These are phyloP conservation scores for Termitomyces sp. DNA, from an alignment of 768 basidiomycete genomes.

Conservation along the genomic window DNA sequence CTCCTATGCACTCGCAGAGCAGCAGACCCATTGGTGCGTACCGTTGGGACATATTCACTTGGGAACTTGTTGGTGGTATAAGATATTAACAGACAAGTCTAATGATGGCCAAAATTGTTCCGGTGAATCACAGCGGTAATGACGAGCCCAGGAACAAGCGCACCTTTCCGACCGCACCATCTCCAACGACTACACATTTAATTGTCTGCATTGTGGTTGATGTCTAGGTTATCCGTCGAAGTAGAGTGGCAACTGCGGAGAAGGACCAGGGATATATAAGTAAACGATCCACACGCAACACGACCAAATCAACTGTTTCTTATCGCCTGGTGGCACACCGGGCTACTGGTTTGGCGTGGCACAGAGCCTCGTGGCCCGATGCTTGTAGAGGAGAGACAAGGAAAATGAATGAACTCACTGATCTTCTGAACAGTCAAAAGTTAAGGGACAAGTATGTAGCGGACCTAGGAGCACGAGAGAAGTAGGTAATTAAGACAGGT, in stretches of 20 bases:
- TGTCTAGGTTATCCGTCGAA: constrained; percentile 11
- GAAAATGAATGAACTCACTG: constrained; percentile 11
- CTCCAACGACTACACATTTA: constrained; percentile 96
- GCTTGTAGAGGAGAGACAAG: constrained; percentile 7
- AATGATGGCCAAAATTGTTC: constrained; percentile 2
- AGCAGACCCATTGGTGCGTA: constrained; percentile 39
- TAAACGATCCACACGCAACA: constrained; percentile 11
- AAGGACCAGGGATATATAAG: constrained; percentile 11
- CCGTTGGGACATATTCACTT: constrained; percentile 98
- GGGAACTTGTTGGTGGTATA: constrained; percentile 99
- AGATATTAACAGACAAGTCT: constrained; percentile 93
- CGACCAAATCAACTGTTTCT: constrained; percentile 9
- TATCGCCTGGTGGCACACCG: constrained; percentile 22
- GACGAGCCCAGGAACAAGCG: constrained; percentile 22
- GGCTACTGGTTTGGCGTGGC: constrained; percentile 26
- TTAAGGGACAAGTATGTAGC: constrained; percentile 14
- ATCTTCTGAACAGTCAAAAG: constrained; percentile 15
- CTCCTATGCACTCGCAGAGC: constrained; percentile 14
- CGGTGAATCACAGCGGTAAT: neutral
- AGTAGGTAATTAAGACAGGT: constrained; percentile 25
- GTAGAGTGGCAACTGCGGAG: constrained; percentile 10
- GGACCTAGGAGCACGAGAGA: constrained; percentile 17
- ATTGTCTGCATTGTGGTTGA: constrained; percentile 80
- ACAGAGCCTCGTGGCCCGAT: constrained; percentile 37
- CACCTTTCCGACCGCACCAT: constrained; percentile 98